phyloP scores from a whole-genome alignment of 2,329 filamentous ascomycete genomes.

The Hawksworthiomyces lignivorus region DNA sequence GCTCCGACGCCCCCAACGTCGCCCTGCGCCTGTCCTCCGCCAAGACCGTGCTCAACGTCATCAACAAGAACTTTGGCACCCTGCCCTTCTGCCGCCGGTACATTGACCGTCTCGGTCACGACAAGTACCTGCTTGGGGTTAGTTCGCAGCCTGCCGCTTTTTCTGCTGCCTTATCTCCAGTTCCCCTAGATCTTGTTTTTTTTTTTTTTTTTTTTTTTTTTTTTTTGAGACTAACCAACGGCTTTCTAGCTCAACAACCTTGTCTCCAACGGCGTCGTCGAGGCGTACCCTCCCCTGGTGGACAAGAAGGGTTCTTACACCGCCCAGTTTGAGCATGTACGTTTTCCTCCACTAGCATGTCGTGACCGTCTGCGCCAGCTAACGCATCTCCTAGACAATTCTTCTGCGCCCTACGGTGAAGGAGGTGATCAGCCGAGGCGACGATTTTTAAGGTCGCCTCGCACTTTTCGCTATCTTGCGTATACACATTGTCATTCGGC shows the following conservation, averaged over 20 bases:
- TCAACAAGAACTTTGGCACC: constrained; percentile 95
- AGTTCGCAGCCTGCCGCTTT: constrained; percentile 23
- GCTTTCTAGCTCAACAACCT: constrained; percentile 67
- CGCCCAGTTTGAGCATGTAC: constrained; percentile 88
- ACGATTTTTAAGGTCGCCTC: constrained; percentile 81
- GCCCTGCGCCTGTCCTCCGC: constrained; percentile 73
- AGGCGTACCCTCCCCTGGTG: constrained; percentile 81
- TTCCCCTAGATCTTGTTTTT: background rate
- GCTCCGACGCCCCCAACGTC: constrained; percentile 64
- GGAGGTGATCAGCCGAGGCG: constrained; percentile 78
- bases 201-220: constrained; percentile 15
- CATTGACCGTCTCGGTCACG: constrained; percentile 84
- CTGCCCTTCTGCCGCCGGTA: constrained; percentile 87
- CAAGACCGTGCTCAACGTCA: constrained; percentile 76
- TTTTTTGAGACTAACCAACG: constrained; percentile 19
- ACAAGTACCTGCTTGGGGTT: constrained; percentile 88
- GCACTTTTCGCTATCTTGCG: no score
- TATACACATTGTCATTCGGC: no score
- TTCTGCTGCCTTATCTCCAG: no score
- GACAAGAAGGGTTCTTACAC: constrained; percentile 94
- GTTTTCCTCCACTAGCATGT: constrained; percentile 28
- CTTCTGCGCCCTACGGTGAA: constrained; percentile 72
- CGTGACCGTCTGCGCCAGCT: no score
- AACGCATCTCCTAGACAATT: constrained; percentile 58
- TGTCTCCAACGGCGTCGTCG: constrained; percentile 74